phyloP scores from a whole-genome alignment of 2,329 filamentous ascomycete species.

The Iodosphaeria phyllophila region DNA sequence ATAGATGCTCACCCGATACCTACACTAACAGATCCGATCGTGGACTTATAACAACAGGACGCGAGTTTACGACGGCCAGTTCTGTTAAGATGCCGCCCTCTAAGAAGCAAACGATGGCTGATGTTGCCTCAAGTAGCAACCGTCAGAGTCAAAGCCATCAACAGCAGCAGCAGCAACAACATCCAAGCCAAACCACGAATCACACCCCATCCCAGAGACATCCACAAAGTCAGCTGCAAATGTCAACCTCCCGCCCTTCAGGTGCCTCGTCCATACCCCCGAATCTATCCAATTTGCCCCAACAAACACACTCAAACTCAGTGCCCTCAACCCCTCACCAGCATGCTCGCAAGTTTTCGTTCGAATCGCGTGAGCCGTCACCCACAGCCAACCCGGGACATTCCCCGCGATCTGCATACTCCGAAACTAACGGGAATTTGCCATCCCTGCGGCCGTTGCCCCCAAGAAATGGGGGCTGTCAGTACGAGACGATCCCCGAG shows the following conservation, averaged over 20 bases:
- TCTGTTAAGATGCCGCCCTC: slow-evolving; percentile 28
- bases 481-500: slow-evolving; percentile 73
- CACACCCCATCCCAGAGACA: too few species aligned
- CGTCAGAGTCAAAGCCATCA: slow-evolving; percentile 9
- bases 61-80: slow-evolving; percentile 36
- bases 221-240: slow-evolving; percentile 2
- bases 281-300: slow-evolving; percentile 26
- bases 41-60: slow-evolving; percentile 40
- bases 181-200: too few species aligned
- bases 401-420: slow-evolving; percentile 79
- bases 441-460: slow-evolving; percentile 49
- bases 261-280: slow-evolving; percentile 20
- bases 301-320: slow-evolving; percentile 53
- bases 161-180: slow-evolving; percentile 2
- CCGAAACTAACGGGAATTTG: slow-evolving; percentile 63
- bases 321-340: slow-evolving; percentile 89
- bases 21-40: slow-evolving; percentile 38
- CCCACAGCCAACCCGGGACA: slow-evolving; percentile 60
- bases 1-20: slow-evolving; percentile 31
- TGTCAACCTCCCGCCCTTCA: slow-evolving; percentile 7
- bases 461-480: slow-evolving; percentile 45
- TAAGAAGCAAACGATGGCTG: slow-evolving; percentile 6
- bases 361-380: slow-evolving; percentile 61
- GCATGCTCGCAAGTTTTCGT: slow-evolving; percentile 65
- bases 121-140: slow-evolving; percentile 2